These are phyloP conservation scores for Kalmanozyma brasiliensis DNA, from an alignment of 1,284 basidiomycete genomes.

Conservation along the genomic window DNA sequence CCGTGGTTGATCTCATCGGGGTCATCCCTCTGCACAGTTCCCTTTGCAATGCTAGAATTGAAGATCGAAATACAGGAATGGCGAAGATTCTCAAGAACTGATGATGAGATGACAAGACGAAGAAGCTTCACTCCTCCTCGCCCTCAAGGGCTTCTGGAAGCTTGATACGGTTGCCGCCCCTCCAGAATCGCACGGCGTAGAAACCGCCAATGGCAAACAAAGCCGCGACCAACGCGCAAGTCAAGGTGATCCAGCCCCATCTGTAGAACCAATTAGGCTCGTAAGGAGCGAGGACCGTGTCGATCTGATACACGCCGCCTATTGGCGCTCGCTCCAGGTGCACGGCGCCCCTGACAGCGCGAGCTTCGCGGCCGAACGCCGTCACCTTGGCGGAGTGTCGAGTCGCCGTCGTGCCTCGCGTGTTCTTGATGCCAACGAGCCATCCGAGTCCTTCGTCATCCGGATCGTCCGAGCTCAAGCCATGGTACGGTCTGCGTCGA, in stretches of 20 bases:
- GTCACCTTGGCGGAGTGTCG: conserved; percentile 81
- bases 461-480: conserved; percentile 2
- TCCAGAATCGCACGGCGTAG: conserved; percentile 36
- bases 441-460: conserved; percentile 71
- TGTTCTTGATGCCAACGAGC: conserved; percentile 89
- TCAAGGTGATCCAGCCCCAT: conserved; percentile 49
- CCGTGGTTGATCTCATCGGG: conserved; percentile 31
- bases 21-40: neutral
- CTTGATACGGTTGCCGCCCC: conserved; percentile 29
- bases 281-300: conserved; percentile 85
- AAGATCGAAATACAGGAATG: neutral
- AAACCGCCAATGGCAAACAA: conserved; percentile 1
- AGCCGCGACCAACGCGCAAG: neutral
- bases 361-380: conserved; percentile 82
- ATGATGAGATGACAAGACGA: neutral
- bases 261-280: conserved; percentile 72
- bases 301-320: conserved; percentile 84
- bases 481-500: neutral
- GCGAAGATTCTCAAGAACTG: neutral
- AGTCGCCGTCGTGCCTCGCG: conserved; percentile 77
- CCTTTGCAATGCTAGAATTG: conserved; percentile 7
- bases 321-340: conserved; percentile 15
- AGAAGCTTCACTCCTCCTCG: conserved; percentile 23
- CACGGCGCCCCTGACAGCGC: conserved; percentile 33
- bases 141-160: conserved; percentile 46